Conservation (phyloP, 768 basidiomycete genomes). For the Suillus sp. region DNA sequence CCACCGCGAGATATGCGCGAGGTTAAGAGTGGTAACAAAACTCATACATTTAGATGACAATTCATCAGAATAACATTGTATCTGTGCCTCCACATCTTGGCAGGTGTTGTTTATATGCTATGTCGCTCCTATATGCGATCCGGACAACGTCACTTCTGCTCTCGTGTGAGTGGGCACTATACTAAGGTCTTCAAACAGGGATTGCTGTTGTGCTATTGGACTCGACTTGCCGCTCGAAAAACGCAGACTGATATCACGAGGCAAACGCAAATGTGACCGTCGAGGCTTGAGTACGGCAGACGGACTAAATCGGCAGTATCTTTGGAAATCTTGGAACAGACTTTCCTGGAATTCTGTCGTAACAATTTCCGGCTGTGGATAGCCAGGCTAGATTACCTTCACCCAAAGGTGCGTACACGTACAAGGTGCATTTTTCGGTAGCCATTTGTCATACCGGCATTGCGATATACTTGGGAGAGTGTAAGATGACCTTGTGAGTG, state of each 20-base stretch:
- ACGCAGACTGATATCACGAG: neutral
- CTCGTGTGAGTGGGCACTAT: neutral
- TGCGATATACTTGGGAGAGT: neutral
- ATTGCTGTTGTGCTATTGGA: constrained; percentile 7
- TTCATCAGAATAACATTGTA: constrained; percentile 2
- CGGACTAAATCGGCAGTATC: neutral
- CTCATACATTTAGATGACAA: constrained; percentile 62
- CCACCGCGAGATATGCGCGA: constrained; percentile 68
- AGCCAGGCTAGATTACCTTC: neutral
- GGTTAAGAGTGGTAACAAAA: constrained; percentile 69
- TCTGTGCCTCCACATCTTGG: constrained; percentile 6
- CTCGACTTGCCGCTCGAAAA: neutral
- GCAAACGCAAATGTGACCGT: neutral
- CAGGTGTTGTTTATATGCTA: constrained; percentile 7
- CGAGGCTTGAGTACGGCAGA: neutral
- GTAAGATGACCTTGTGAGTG: neutral
- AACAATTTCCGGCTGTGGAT: constrained; percentile 1
- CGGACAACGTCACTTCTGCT: neutral
- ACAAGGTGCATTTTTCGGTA: neutral
- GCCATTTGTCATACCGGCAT: neutral
- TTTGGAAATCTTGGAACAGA: neutral
- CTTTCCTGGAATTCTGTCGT: too few relatives aligned
- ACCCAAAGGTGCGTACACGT: constrained; percentile 2
- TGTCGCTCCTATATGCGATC: constrained; percentile 1
- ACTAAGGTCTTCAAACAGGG: neutral